phyloP scores from a whole-genome alignment of 768 basidiomycete genomes.

The Rhizopogon salebrosus region DNA sequence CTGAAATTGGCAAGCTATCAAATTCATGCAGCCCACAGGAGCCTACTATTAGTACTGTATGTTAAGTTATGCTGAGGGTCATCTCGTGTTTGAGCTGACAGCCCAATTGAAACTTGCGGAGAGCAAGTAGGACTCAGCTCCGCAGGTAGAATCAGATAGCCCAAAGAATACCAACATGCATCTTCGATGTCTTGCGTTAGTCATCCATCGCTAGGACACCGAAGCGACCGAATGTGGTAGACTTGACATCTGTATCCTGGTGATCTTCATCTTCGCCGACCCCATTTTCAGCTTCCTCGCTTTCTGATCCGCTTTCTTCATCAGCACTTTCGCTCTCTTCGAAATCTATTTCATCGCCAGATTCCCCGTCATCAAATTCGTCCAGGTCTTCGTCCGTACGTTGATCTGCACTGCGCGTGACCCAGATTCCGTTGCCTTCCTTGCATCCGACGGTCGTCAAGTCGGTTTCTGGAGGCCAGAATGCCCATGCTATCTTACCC shows the following conservation, averaged over 20 bases:
- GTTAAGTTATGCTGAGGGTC: no score
- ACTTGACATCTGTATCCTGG: slow-evolving; percentile 5
- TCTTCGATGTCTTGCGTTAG: not conserved
- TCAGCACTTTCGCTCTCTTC: slow-evolving; percentile 15
- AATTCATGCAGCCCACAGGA: no score
- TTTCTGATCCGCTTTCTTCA: slow-evolving; percentile 8
- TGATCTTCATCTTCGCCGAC: slow-evolving; percentile 3
- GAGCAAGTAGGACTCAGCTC: no score
- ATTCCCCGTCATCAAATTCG: slow-evolving; percentile 17
- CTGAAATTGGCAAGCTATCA: no score
- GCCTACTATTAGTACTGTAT: no score
- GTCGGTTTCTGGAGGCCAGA: slow-evolving; percentile 63
- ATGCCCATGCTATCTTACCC: slow-evolving; percentile 76
- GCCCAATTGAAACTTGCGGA: no score
- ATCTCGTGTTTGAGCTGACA: no score
- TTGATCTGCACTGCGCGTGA: slow-evolving; percentile 29
- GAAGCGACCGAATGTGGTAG: slow-evolving; percentile 18
- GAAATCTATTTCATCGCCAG: slow-evolving; percentile 14
- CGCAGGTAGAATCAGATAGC: no score
- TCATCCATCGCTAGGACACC: slow-evolving; percentile 25
- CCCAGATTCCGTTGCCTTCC: slow-evolving; percentile 52
- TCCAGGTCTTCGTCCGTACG: slow-evolving; percentile 20
- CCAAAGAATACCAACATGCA: no score
- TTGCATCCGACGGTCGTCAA: slow-evolving; percentile 19
- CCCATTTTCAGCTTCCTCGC: not conserved